phyloP scores from a whole-genome alignment of 345 rosid genomes.

The Eucalyptus camaldulensis region DNA sequence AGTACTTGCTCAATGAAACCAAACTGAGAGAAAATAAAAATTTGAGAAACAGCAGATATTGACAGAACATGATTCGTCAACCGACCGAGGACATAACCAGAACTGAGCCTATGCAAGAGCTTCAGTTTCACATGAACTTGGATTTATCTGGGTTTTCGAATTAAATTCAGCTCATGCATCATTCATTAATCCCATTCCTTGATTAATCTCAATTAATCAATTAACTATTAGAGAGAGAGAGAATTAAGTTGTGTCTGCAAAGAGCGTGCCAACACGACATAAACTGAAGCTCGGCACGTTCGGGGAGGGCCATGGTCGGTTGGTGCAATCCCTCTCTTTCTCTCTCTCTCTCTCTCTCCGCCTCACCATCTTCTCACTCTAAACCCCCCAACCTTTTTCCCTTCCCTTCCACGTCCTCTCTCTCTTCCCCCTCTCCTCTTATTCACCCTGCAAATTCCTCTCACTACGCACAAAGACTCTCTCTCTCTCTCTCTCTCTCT shows the following conservation, averaged over 20 bases:
- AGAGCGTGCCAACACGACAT: conserved; percentile 85
- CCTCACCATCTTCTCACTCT: neutral
- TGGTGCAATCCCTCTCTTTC: conserved; percentile 11
- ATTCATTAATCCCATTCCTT: neutral
- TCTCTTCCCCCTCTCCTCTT: neutral
- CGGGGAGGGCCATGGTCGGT: conserved; percentile 44
- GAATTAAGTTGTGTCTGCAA: neutral
- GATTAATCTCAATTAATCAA: neutral
- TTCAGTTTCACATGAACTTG: neutral
- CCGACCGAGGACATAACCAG: neutral
- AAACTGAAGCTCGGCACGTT: conserved; percentile 48
- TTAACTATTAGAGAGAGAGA: neutral
- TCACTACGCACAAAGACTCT: neutral
- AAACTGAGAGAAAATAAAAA: neutral
- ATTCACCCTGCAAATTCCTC: neutral
- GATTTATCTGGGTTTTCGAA: neutral
- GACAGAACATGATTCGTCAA: neutral
- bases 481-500: neutral
- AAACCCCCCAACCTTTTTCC: neutral
- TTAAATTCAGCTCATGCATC: neutral
- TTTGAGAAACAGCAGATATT: neutral
- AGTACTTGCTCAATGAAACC: neutral
- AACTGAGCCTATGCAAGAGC: neutral
- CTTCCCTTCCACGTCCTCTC: neutral
- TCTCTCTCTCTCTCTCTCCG: neutral